Percentiles rank a stretch among this genome's conserved stretches.
Conservation (phyloP, 2,329 filamentous ascomycete species). For the Grosmannia clavigera region DNA sequence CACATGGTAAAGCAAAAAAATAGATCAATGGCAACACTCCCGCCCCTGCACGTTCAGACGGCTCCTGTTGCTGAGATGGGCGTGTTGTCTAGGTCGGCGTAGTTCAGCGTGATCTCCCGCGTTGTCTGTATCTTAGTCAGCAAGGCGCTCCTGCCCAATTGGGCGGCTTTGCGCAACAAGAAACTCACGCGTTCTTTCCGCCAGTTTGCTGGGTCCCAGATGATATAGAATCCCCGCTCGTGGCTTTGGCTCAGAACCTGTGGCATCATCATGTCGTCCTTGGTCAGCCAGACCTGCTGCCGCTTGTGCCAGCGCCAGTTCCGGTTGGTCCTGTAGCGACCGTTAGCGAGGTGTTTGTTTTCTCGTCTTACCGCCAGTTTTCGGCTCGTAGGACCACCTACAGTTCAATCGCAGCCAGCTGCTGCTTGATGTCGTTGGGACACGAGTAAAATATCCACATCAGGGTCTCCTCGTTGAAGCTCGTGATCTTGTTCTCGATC, state of each 20-base stretch:
- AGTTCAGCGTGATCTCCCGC: constrained; percentile 47
- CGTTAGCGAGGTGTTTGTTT: constrained; percentile 2
- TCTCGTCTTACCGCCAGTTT: background rate
- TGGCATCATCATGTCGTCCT: constrained; percentile 53
- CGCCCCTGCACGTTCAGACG: background rate
- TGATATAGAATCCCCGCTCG: constrained; percentile 54
- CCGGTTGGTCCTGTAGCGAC: constrained; percentile 37
- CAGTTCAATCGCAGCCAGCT: constrained; percentile 51
- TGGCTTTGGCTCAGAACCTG: constrained; percentile 44
- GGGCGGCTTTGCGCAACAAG: background rate
- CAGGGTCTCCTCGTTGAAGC: constrained; percentile 56
- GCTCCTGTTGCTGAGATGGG: constrained; percentile 2
- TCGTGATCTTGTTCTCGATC: constrained; percentile 52
- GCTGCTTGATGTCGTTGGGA: constrained; percentile 49
- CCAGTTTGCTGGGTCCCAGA: constrained; percentile 53
- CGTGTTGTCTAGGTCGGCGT: constrained; percentile 46
- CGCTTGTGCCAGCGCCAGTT: constrained; percentile 62
- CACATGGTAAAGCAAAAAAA: background rate
- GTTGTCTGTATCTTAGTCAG: constrained; percentile 2
- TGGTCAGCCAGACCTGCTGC: constrained; percentile 53
- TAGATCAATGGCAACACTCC: background rate
- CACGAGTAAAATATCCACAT: constrained; percentile 61
- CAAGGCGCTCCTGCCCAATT: background rate
- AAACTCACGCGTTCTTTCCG: constrained; percentile 47
- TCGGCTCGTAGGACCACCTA: constrained; percentile 22